These are phyloP conservation scores for Trypanosoma lewisi DNA, from an alignment of 208 protist genomes.

Conservation along the genomic window DNA sequence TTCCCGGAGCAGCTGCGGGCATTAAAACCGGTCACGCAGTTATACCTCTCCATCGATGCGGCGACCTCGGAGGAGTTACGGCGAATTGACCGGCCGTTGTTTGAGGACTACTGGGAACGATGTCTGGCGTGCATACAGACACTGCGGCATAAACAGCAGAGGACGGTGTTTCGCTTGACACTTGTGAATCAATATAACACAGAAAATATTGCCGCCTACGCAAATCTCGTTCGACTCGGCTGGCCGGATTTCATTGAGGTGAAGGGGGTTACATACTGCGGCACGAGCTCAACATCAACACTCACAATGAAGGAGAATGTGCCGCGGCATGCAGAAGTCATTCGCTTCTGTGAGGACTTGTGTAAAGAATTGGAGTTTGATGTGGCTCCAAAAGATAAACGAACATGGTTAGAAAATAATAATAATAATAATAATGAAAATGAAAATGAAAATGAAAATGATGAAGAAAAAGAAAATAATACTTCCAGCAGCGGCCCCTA, in stretches of 20 bases:
- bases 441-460: neutral
- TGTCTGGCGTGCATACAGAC: conserved; percentile 88
- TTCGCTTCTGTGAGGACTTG: conserved; percentile 81
- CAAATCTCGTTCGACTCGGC: conserved; percentile 87
- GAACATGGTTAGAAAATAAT: conserved; percentile 8
- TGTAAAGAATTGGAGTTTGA: conserved; percentile 41
- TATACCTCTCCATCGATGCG: conserved; percentile 95
- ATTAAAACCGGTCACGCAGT: conserved; percentile 88
- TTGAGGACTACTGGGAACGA: conserved; percentile 95
- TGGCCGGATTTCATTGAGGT: conserved; percentile 95
- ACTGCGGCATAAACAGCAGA: conserved; percentile 82
- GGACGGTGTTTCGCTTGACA: conserved; percentile 96
- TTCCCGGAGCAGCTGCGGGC: conserved; percentile 83
- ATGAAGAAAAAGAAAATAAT: neutral
- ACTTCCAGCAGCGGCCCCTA: conserved; percentile 66
- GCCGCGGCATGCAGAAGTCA: conserved; percentile 92
- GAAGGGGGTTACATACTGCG: conserved; percentile 95
- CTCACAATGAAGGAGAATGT: conserved; percentile 94
- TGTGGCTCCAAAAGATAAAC: conserved; percentile 16
- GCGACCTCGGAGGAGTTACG: conserved; percentile 89
- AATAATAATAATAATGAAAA: conserved; percentile 9
- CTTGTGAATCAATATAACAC: conserved; percentile 95
- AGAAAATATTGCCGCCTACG: conserved; percentile 65
- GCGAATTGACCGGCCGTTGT: conserved; percentile 90
- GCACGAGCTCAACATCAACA: conserved; percentile 69